A percentile compares a stretch with the other conserved stretches of the same genome.
Evolutionary conservation across 805 yeast genomes (phyloP).

Genomic region (Metschnikowia lachancei): DNA sequence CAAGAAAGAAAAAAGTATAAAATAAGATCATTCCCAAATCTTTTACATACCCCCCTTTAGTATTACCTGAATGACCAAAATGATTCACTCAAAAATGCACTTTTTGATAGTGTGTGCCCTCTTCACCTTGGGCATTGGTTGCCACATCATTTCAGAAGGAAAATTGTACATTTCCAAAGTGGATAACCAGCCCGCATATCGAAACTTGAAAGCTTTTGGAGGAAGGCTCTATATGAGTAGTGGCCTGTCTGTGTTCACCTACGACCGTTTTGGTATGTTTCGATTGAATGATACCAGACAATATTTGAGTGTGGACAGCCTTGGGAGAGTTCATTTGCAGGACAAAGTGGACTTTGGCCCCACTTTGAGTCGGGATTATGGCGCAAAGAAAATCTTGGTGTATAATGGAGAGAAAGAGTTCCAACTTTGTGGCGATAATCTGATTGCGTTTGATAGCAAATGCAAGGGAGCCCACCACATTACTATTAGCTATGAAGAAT

Average conservation of each 20-base stretch:
- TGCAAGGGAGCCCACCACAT: neutral
- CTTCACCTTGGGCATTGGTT: neutral
- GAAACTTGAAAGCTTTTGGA: neutral
- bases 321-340: neutral
- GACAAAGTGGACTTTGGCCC: neutral
- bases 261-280: neutral
- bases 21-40: too few species aligned
- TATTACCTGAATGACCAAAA: too few species aligned
- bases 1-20: too few species aligned
- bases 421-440: slow-evolving; percentile 1
- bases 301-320: neutral
- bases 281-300: neutral
- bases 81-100: too few species aligned
- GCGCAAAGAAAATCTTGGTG: neutral
- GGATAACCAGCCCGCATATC: neutral
- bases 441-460: neutral
- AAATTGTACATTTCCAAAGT: neutral
- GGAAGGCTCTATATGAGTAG: neutral
- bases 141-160: neutral
- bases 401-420: neutral
- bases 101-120: neutral
- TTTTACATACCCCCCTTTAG: too few species aligned
- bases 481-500: neutral
- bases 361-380: too few species aligned
- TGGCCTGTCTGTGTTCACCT: neutral